These are phyloP conservation scores for Kwoniella pini DNA, from an alignment of 768 basidiomycete genomes.

Conservation along the genomic window DNA sequence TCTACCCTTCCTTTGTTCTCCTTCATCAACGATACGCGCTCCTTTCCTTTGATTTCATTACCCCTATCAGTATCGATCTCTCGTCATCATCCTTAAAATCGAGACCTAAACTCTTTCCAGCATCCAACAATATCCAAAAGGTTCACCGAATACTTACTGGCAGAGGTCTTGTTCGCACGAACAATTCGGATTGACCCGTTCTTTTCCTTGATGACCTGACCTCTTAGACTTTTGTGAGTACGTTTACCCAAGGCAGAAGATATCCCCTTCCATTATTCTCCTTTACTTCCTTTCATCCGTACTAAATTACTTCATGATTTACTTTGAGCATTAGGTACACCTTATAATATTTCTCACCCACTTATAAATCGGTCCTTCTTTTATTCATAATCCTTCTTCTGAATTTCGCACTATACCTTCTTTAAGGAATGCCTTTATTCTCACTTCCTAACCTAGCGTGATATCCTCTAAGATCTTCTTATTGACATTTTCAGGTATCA, in stretches of 20 bases:
- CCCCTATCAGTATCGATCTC: not conserved
- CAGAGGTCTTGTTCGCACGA: too few species aligned
- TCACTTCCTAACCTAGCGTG: not conserved
- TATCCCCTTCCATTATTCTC: slow-evolving; percentile 5
- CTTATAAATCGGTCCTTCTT: not conserved
- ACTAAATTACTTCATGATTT: not conserved
- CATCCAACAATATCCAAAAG: too few species aligned
- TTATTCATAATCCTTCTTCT: not conserved
- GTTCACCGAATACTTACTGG: too few species aligned
- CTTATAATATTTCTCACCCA: not conserved
- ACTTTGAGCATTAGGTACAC: too few species aligned
- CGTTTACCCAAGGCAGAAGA: not conserved
- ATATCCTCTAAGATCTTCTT: not conserved
- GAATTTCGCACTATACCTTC: not conserved
- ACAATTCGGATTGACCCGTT: too few species aligned
- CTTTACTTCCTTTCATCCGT: not conserved
- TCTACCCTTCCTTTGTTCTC: not conserved
- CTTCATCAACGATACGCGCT: not conserved
- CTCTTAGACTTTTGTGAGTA: not conserved
- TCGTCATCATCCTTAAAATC: not conserved
- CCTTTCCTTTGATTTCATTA: not conserved
- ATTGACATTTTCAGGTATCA: not conserved
- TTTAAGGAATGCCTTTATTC: slow-evolving; percentile 11
- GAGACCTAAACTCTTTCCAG: too few species aligned
- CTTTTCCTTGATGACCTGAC: too few species aligned